These are phyloP conservation scores for Schizochytrium sp. DNA, from an alignment of 108 stramenopile species.

Conservation along the genomic window DNA sequence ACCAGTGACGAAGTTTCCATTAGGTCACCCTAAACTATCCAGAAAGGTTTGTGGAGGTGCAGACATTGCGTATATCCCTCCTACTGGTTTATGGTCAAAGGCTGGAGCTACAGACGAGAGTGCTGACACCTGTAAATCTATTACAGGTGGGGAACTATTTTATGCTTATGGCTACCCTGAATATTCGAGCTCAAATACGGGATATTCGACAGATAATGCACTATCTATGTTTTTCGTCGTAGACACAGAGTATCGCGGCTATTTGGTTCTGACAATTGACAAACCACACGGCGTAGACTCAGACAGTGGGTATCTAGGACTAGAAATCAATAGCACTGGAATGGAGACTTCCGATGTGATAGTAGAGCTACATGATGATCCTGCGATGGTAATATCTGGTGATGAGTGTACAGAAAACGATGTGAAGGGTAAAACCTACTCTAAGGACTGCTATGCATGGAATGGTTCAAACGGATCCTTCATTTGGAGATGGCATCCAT, in stretches of 20 bases:
- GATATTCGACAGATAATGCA: conserved; percentile 9
- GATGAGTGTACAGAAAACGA: not conserved
- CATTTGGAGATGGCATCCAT: conserved; percentile 33
- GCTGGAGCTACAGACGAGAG: not conserved
- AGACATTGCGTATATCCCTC: not conserved
- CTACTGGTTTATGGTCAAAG: not conserved
- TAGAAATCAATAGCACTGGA: not conserved
- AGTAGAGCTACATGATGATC: not conserved
- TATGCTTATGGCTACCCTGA: conserved; percentile 35
- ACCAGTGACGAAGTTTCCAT: not conserved
- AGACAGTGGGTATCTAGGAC: not conserved
- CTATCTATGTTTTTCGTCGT: conserved; percentile 45
- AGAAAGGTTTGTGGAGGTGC: not conserved
- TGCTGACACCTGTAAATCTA: not conserved
- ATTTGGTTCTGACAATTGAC: conserved; percentile 51
- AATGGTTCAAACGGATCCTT: not conserved
- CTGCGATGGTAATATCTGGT: not conserved
- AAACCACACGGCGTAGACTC: conserved; percentile 6
- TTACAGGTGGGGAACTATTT: conserved; percentile 55
- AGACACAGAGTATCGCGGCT: conserved; percentile 37
- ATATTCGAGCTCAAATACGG: conserved; percentile 21
- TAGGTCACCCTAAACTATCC: not conserved
- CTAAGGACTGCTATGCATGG: conserved; percentile 45
- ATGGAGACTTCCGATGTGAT: not conserved
- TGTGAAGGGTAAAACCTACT: not conserved